phyloP scores from a whole-genome alignment of 139 green algal species.

The Chlorella sorokiniana region DNA sequence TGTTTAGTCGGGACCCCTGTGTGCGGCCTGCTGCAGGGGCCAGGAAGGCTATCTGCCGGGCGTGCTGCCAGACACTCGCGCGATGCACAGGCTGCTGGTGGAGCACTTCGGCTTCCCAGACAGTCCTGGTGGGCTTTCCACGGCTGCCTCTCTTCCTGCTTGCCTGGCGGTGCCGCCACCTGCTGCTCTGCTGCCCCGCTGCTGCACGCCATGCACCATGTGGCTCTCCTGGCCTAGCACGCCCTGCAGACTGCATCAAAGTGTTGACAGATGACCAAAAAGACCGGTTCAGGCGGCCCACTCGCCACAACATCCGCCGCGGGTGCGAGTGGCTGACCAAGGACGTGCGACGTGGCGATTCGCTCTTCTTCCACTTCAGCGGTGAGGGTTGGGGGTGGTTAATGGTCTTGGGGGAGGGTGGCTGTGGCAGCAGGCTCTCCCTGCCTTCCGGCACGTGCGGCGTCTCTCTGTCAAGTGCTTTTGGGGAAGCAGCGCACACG shows the following conservation, averaged over 20 bases:
- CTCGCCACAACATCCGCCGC: constrained; percentile 2
- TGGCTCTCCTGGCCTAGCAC: neutral
- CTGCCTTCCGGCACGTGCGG: neutral
- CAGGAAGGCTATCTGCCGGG: neutral
- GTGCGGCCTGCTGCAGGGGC: neutral
- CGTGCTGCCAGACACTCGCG: neutral
- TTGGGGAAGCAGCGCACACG: neutral
- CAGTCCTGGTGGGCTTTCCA: neutral
- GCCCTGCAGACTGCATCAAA: neutral
- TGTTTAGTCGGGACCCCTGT: no score
- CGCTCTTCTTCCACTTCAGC: constrained; percentile 14
- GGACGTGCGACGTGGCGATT: neutral
- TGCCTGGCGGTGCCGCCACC: neutral
- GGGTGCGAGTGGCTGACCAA: constrained; percentile 3
- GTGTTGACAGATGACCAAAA: neutral
- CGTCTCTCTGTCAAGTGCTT: neutral
- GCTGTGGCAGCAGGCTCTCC: neutral
- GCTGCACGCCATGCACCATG: neutral
- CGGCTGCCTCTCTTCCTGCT: neutral
- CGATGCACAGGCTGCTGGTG: neutral
- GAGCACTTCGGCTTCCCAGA: neutral
- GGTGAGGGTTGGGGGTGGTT: neutral
- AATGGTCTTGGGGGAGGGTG: neutral
- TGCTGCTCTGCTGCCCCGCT: neutral
- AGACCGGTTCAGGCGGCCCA: neutral